These are phyloP conservation scores for Babesia bovis DNA, from an alignment of 169 alveolate species.

Conservation along the genomic window DNA sequence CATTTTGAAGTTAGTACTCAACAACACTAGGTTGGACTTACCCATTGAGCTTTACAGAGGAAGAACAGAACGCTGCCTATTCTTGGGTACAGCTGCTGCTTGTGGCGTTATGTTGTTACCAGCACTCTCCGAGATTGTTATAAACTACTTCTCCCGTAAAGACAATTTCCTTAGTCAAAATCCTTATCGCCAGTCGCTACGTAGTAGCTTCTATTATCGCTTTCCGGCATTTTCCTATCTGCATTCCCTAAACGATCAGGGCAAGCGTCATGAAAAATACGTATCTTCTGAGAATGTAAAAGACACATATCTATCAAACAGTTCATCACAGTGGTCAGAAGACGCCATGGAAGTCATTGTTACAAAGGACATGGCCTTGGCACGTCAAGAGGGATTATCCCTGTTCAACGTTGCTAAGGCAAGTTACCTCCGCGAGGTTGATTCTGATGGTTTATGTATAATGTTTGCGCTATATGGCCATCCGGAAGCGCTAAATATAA, in stretches of 20 bases:
- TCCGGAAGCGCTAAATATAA: constrained; percentile 38
- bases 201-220: constrained; percentile 27
- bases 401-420: constrained; percentile 11
- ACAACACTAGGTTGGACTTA: constrained; percentile 45
- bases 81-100: constrained; percentile 30
- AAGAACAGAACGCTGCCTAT: constrained; percentile 10
- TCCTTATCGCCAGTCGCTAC: not conserved
- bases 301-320: not conserved
- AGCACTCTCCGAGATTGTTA: constrained; percentile 8
- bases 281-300: not conserved
- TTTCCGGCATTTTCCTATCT: constrained; percentile 29
- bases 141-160: constrained; percentile 8
- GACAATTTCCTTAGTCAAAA: not conserved
- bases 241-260: not conserved
- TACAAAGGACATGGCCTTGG: not conserved
- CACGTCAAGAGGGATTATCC: constrained; percentile 38
- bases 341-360: constrained; percentile 31
- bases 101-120: constrained; percentile 17
- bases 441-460: constrained; percentile 40
- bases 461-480: constrained; percentile 66
- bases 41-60: constrained; percentile 55
- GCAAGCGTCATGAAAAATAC: constrained; percentile 16
- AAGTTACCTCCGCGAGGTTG: constrained; percentile 24
- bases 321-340: constrained; percentile 22
- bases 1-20: constrained; percentile 38